These are phyloP conservation scores for Paraglomus occultum DNA, from an alignment of 192 early-diverging fungal genomes.

Conservation along the genomic window DNA sequence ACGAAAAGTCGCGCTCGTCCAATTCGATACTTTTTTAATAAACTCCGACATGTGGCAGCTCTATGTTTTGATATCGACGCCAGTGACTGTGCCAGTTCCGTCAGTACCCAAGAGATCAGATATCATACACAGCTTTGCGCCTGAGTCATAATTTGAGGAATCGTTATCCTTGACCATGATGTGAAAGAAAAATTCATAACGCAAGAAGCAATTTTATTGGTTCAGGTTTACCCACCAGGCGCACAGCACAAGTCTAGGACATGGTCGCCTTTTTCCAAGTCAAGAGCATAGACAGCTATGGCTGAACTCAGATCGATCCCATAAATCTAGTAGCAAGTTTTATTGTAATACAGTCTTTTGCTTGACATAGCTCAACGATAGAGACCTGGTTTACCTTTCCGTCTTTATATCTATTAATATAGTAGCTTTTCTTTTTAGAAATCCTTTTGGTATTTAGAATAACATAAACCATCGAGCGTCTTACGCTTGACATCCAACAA, in stretches of 20 bases:
- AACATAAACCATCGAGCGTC: conserved; percentile 7
- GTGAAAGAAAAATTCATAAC: not conserved
- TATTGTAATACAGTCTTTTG: conserved; percentile 14
- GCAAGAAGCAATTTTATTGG: not conserved
- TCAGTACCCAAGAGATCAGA: conserved; percentile 62
- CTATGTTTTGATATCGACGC: conserved; percentile 80
- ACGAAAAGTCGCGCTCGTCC: conserved; percentile 66
- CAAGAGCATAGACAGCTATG: conserved; percentile 77
- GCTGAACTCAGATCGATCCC: conserved; percentile 87
- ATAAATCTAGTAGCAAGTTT: conserved; percentile 43
- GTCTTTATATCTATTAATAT: conserved; percentile 36
- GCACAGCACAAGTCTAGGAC: conserved; percentile 89
- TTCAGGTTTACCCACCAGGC: conserved; percentile 51
- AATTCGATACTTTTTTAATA: conserved; percentile 71
- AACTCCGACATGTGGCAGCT: conserved; percentile 66
- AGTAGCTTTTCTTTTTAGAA: not conserved
- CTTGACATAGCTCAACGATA: not conserved
- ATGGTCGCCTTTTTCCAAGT: conserved; percentile 71
- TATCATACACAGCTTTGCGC: conserved; percentile 84
- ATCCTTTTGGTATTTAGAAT: not conserved
- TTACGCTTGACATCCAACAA: conserved; percentile 53
- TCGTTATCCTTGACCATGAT: not conserved
- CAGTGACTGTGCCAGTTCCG: conserved; percentile 82
- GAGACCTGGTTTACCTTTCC: conserved; percentile 28
- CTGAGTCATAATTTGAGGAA: too few relatives aligned